These are phyloP conservation scores for Malassezia yamatoensis DNA, from an alignment of 1,284 basidiomycete genomes.

Conservation along the genomic window DNA sequence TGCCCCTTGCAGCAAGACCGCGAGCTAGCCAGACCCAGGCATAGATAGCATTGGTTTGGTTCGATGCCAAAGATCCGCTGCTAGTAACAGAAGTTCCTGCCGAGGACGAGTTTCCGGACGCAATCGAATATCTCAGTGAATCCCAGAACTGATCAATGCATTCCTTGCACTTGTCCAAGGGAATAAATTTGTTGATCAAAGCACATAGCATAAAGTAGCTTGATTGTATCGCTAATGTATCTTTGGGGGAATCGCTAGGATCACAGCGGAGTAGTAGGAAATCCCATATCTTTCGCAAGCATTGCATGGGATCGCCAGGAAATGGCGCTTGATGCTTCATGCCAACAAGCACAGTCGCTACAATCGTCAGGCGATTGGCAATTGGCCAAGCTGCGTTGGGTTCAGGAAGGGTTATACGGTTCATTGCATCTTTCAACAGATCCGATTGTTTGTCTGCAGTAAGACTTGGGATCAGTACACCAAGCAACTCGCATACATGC, in stretches of 20 bases:
- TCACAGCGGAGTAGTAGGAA: slow-evolving; percentile 3
- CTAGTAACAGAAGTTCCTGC: too few relatives aligned
- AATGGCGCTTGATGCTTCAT: neutral
- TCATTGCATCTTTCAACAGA: slow-evolving; percentile 11
- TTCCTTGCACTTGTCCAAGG: slow-evolving; percentile 2
- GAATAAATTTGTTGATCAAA: slow-evolving; percentile 31
- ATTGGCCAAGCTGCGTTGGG: neutral
- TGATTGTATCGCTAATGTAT: neutral
- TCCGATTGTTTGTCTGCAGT: slow-evolving; percentile 21
- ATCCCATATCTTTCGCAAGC: neutral
- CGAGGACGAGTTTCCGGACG: neutral
- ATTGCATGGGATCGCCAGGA: neutral
- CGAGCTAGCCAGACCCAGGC: slow-evolving; percentile 35
- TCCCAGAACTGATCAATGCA: slow-evolving; percentile 28
- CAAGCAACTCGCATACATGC: slow-evolving; percentile 25
- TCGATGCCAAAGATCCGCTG: neutral
- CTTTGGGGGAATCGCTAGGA: neutral
- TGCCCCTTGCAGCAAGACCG: slow-evolving; percentile 25
- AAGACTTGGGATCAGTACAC: slow-evolving; percentile 25
- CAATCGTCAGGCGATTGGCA: neutral
- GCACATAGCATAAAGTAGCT: slow-evolving; percentile 13
- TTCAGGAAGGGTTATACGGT: neutral
- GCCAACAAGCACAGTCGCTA: neutral
- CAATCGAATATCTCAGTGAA: slow-evolving; percentile 4
- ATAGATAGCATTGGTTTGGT: slow-evolving; percentile 18